Percentiles rank a stretch among this genome's conserved stretches.
These are phyloP conservation scores for Lentithecium fluviatile DNA, from an alignment of 495 filamentous ascomycete species.

Conservation along the genomic window DNA sequence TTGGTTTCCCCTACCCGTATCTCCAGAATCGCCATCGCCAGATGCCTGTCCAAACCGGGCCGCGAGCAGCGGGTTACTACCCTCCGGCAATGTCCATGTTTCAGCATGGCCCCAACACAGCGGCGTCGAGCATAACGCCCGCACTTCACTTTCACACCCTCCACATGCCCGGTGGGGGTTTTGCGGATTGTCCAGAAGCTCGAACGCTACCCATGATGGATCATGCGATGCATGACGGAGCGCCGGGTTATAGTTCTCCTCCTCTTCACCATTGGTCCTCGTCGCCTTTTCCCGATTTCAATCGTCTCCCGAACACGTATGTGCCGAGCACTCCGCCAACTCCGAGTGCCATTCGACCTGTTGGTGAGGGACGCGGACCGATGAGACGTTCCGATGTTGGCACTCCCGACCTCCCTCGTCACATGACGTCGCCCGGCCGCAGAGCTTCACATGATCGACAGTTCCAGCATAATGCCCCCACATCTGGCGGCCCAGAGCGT, in stretches of 20 bases:
- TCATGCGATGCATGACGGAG: neutral
- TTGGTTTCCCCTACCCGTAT: neutral
- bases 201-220: slow-evolving; percentile 15
- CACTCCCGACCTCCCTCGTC: neutral
- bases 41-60: neutral
- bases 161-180: neutral
- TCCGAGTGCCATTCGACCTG: no score
- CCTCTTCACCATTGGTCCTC: no score
- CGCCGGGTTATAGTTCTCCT: neutral
- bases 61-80: slow-evolving; percentile 1
- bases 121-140: neutral
- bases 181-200: slow-evolving; percentile 6
- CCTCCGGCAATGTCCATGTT: slow-evolving; percentile 11
- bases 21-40: slow-evolving; percentile 11
- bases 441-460: slow-evolving; percentile 12
- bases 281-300: no score
- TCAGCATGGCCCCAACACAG: neutral
- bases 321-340: no score
- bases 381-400: neutral
- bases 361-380: no score
- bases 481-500: slow-evolving; percentile 11
- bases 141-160: neutral
- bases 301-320: no score
- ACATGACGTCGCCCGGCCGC: slow-evolving; percentile 10
- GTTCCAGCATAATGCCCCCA: neutral